Evolutionary conservation across 106 monocot species (phyloP), one percentile per base, ranked within the genome.

Genomic region (Xerophyta viscosa): DNA sequence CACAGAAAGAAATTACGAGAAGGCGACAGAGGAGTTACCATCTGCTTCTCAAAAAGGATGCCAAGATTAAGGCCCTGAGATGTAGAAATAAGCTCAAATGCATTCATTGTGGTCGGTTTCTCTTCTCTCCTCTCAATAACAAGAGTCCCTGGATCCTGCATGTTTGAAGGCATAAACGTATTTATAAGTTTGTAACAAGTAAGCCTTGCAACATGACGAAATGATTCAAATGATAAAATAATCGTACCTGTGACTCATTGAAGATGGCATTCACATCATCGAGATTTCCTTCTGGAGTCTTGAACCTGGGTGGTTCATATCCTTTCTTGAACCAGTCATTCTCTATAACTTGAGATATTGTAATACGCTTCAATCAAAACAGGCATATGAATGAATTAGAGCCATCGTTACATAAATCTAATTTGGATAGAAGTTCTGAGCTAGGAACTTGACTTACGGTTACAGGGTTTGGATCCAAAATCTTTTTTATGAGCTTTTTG

Each of bases 271-370:
- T 29, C 57, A 82, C 76, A 65, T 89, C 88, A 63, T 81, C 81
- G 46, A 88, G 73, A 66, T 59, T 71, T 53, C 81, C 70, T 30
- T 96, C 72, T 54, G 63, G 37, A 5, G 55, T 61, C 54, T 84
- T 75, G 59, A 96, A 96, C 17, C 37, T 66, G 0, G 88, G 82
- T 8, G 81, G 88, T 39, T 82, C 63, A 41, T 89, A 96, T 10
- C 89, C 89, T 51, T 96, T 96, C 70, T 85, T 96, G 62, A 96
- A 96, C 96, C 96, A 96, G 18, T 89, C 85, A 68, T 89, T 85
- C 39, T 79, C 58, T 56, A 79, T 65, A 20, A 96, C 71, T 59
- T 96, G 75, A 7, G 81, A 27, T 21, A 82, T 77, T 9, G 85
- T 74, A 30, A 96, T 96, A 3, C 96, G 79, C 96, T 96, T 84